Base-by-base conservation (phyloP, 2,329 filamentous ascomycete genomes). In the Sporothrix euskadiensis region DNA sequence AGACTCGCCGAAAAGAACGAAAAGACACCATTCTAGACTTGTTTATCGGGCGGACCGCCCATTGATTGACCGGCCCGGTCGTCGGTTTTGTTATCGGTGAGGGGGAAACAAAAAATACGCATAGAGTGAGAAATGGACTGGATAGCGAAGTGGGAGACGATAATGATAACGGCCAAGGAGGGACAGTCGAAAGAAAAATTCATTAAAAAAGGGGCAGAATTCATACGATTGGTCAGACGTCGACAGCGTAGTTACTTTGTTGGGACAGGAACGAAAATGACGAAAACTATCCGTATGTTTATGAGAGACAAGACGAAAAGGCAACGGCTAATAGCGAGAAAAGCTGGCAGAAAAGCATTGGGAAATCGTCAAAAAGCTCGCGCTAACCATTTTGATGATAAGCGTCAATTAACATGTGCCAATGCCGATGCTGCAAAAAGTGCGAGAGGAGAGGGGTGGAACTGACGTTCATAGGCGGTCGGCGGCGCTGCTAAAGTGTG, bases 31-130 rank as follows among this genome's bases (percentile, higher is more conserved):
- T 49, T 52, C 66, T 69, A 54, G 30, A 54, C 44, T 69, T 14
- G 16, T 35, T 10, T 8, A 26, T 44, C 59, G 35, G 59, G 35
- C 59, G 44, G 59, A 65, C 66, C 19, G 66, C 30, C 32, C 30
- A 14, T 35, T 16, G 26, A 12, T 69, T 54, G 66, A 54, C 47
- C 47, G 63, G 44, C 41, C 63, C 41, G 63, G 63, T 66, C 14
- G 41, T 66, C 63, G 63, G n/a, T 69, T 69, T 19, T 54, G 66
- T 54, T 69, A 54, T 69, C 66, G 66, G 44, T 54, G 66, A 66
- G 26, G n/a, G 41, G 63, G 9, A 30, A 5, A 8, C 39, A 3
- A 10, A 65, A 5, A 44, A 65, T n/a, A n/a, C n/a, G n/a, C n/a
- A n/a, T n/a, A 65, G 16, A 47, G 35, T 12, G 4, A 30, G 9